Conservation (phyloP, 2,329 filamentous ascomycete species). For the Xylariaceae sp. region DNA sequence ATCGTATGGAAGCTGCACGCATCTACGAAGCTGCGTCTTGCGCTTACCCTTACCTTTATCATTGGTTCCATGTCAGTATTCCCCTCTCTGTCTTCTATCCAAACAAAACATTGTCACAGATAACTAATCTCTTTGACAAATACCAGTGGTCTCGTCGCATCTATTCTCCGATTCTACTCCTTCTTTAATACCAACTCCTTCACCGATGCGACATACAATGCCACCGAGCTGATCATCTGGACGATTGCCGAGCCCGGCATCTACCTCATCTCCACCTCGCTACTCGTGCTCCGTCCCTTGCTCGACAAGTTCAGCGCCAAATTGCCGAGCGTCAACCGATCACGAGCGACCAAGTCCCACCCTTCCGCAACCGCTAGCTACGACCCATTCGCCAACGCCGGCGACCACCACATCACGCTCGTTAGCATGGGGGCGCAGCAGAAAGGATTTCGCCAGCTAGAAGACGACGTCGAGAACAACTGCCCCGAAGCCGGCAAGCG, state of each 20-base stretch:
- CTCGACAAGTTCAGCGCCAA: conserved; percentile 3
- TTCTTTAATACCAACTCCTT: conserved; percentile 19
- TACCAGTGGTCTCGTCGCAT: conserved; percentile 28
- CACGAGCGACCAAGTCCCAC: background rate
- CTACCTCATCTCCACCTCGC: conserved; percentile 7
- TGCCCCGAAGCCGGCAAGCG: background rate
- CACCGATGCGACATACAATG: conserved; percentile 6
- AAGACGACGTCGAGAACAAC: background rate
- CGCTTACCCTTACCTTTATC: conserved; percentile 16
- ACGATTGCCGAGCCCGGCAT: conserved; percentile 5
- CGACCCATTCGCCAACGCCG: background rate
- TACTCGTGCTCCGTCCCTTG: conserved; percentile 7
- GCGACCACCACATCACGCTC: background rate
- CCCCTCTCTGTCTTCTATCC: background rate
- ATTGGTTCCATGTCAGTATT: conserved; percentile 18
- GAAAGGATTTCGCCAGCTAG: background rate
- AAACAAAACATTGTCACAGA: background rate
- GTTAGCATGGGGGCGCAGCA: background rate
- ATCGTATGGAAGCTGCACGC: conserved; percentile 30
- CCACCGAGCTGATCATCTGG: conserved; percentile 1
- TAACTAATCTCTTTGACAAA: background rate
- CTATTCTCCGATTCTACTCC: conserved; percentile 28
- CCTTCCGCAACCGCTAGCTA: background rate
- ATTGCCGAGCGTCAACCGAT: background rate
- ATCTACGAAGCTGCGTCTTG: conserved; percentile 8